phyloP scores from a whole-genome alignment of 306 rosid genomes.

The Rubus parviflorus region DNA sequence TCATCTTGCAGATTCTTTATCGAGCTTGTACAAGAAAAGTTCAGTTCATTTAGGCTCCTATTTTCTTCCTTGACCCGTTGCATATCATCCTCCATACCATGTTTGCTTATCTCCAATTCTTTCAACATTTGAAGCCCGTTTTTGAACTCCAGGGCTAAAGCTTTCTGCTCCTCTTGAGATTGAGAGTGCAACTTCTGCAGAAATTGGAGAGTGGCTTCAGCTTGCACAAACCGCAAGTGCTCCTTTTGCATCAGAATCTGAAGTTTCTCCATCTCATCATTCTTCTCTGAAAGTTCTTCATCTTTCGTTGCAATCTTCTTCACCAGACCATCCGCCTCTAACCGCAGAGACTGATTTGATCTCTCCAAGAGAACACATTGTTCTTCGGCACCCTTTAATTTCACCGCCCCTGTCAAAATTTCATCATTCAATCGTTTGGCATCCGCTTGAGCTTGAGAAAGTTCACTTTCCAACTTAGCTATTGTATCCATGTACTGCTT shows the following conservation, averaged over 20 bases:
- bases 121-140: constrained; percentile 76
- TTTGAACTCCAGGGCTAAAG: constrained; percentile 80
- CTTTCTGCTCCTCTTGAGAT: constrained; percentile 86
- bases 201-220: constrained; percentile 67
- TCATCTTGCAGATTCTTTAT: constrained; percentile 65
- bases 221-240: constrained; percentile 66
- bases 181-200: constrained; percentile 68
- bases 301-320: constrained; percentile 72
- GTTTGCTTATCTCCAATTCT: constrained; percentile 67
- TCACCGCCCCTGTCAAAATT: constrained; percentile 49
- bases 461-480: constrained; percentile 65
- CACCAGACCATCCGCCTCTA: constrained; percentile 66
- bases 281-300: constrained; percentile 71
- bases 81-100: constrained; percentile 66
- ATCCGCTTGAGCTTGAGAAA: constrained; percentile 58
- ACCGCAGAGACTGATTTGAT: constrained; percentile 66
- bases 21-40: constrained; percentile 45
- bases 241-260: constrained; percentile 74
- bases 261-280: constrained; percentile 65
- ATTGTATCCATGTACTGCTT: constrained; percentile 69
- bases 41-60: constrained; percentile 57
- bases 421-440: constrained; percentile 51
- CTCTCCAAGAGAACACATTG: constrained; percentile 56
- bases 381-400: constrained; percentile 59
- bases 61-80: constrained; percentile 68